Evolutionary conservation across 495 filamentous ascomycete genomes (phyloP).

Genomic region (Lepidopterella palustris): DNA sequence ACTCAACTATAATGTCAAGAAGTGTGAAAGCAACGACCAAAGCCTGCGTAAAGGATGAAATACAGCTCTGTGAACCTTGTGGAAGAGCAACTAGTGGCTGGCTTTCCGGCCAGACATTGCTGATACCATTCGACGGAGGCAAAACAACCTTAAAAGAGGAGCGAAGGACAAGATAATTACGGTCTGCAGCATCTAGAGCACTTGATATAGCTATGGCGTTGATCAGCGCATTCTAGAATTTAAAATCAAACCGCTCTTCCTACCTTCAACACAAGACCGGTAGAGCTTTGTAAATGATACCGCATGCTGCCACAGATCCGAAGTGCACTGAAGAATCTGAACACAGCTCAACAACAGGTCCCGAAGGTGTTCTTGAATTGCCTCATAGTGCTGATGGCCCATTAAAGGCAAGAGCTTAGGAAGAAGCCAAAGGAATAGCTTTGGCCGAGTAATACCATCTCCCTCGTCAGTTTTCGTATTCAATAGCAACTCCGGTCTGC

Average conservation of each 20-base stretch:
- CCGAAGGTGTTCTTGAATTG: conserved; percentile 28
- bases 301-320: conserved; percentile 22
- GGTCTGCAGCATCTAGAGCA: conserved; percentile 1
- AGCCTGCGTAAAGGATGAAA: conserved; percentile 23
- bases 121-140: conserved; percentile 27
- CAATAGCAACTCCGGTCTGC: conserved; percentile 66
- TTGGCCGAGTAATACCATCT: conserved; percentile 42
- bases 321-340: conserved; percentile 7
- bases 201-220: conserved; percentile 9
- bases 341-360: conserved; percentile 22
- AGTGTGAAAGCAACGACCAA: conserved; percentile 23
- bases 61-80: conserved; percentile 26
- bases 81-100: conserved; percentile 29
- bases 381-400: conserved; percentile 31
- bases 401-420: conserved; percentile 55
- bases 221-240: too few species aligned
- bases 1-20: conserved; percentile 5
- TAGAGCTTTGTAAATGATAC: conserved; percentile 17
- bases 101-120: conserved; percentile 29
- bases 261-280: conserved; percentile 33
- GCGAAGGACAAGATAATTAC: not conserved
- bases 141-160: conserved; percentile 16
- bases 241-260: too few species aligned
- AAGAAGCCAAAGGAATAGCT: conserved; percentile 74
- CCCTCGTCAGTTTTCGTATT: conserved; percentile 40